Conservation (phyloP, 202 grass and related monocot genomes). For the Hordeum pubiflorum region DNA sequence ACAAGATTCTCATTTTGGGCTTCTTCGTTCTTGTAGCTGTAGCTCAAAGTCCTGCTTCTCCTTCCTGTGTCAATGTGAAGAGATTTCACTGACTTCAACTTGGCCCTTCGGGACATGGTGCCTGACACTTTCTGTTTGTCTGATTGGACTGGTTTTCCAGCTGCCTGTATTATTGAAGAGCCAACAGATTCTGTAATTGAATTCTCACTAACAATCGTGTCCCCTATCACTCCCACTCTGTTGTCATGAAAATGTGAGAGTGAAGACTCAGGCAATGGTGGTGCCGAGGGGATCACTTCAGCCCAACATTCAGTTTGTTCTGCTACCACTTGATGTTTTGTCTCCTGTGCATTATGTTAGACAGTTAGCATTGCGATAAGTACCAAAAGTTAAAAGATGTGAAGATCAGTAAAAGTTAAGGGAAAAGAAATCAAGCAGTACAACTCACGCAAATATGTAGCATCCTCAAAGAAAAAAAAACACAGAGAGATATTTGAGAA, state of each 20-base stretch:
- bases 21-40: conserved; percentile 23
- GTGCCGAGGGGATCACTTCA: conserved; percentile 34
- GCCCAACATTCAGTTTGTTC: conserved; percentile 23
- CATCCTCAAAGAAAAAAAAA: background rate
- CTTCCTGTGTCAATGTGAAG: conserved; percentile 59
- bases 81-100: conserved; percentile 65
- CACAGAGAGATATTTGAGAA: background rate
- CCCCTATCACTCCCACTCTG: conserved; percentile 1
- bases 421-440: background rate
- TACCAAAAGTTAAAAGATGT: background rate
- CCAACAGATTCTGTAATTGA: conserved; percentile 32
- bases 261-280: conserved; percentile 37
- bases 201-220: conserved; percentile 16
- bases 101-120: conserved; percentile 43
- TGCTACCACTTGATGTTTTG: conserved; percentile 17
- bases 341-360: conserved; percentile 39
- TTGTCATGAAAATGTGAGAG: conserved; percentile 30
- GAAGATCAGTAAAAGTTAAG: background rate
- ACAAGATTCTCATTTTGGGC: conserved; percentile 28
- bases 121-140: conserved; percentile 33
- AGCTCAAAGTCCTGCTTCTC: conserved; percentile 24
- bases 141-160: conserved; percentile 22
- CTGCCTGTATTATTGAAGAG: conserved; percentile 22
- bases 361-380: conserved; percentile 15
- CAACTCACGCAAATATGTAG: conserved; percentile 6